Base-by-base conservation (phyloP, 352 stramenopile species). In the Phytophthora gonapodyides region DNA sequence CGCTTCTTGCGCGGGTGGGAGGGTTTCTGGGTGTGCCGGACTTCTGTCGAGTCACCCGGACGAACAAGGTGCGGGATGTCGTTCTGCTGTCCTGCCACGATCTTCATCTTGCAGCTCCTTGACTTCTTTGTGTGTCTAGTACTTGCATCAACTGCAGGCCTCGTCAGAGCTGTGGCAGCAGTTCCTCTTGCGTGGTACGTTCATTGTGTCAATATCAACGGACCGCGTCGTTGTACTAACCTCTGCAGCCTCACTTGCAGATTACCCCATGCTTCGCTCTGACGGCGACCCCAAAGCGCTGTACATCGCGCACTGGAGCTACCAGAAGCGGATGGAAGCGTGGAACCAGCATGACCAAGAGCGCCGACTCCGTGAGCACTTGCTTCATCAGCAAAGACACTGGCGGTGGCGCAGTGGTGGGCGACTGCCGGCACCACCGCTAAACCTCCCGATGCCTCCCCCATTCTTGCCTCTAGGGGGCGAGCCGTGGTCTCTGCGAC, bases 21-120 rank as follows among this genome's bases (percentile, higher is more conserved):
- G 46, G 17, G 7, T 81, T 81, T 49, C 50, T 85, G n/a, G 53
- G 9, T 5, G 57, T 55, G n/a, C 19, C 46, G 3, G 73, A 84
- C 31, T 77, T 85, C 13, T 53, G 47, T 42, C 73, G 47, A 30
- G 38, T 78, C 27, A 67, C 69, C 7, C 64, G 68, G 35, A 69
- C 73, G 10, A 80, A 36, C 62, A 82, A 82, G 59, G 76, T 81
- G 12, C 15, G 49, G 33, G 15, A 24, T 38, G 37, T 21, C n/a
- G 19, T 0, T 38, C n/a, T 17, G 16, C 2, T 33, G 21, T 16
- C 3, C 27, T 31, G 27, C 27, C 27, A 31, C 27, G 27, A 8
- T 9, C 27, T 31, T 31, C 27, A 31, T 31, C 27, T 31, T 35
- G 31, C 27, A 40, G 17, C 16, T n/a, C 9, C 16, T 37, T 60